Conservation (phyloP, 2,329 filamentous ascomycete species). For the Aspergillus sp. region DNA sequence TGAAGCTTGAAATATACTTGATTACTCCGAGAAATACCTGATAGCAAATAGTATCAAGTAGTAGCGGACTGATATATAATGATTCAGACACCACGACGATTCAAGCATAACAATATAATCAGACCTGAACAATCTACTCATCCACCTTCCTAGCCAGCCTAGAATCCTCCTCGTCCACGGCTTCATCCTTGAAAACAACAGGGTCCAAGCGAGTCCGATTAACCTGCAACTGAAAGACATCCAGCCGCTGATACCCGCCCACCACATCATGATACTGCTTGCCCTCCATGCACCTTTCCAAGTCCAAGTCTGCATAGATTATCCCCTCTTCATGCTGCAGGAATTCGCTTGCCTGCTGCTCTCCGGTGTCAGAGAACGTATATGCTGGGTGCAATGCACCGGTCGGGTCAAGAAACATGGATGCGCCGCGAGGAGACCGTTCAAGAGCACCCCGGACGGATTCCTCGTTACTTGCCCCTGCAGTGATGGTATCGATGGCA, state of each 20-base stretch:
- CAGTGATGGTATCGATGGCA: conserved; percentile 30
- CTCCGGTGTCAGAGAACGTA: background rate
- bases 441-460: background rate
- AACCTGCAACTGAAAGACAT: background rate
- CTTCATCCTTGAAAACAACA: background rate
- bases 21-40: no score
- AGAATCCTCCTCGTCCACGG: background rate
- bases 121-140: no score
- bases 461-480: background rate
- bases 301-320: conserved; percentile 53
- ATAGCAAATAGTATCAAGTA: no score
- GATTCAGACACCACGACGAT: no score
- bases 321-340: conserved; percentile 51
- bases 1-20: no score
- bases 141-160: no score
- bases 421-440: background rate
- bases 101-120: no score
- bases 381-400: background rate
- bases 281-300: conserved; percentile 52
- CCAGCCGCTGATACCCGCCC: background rate
- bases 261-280: conserved; percentile 49
- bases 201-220: background rate
- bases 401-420: background rate
- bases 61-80: no score
- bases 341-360: conserved; percentile 23